Base-by-base conservation (phyloP, 495 filamentous ascomycete species). In the Penicillium canescens region DNA sequence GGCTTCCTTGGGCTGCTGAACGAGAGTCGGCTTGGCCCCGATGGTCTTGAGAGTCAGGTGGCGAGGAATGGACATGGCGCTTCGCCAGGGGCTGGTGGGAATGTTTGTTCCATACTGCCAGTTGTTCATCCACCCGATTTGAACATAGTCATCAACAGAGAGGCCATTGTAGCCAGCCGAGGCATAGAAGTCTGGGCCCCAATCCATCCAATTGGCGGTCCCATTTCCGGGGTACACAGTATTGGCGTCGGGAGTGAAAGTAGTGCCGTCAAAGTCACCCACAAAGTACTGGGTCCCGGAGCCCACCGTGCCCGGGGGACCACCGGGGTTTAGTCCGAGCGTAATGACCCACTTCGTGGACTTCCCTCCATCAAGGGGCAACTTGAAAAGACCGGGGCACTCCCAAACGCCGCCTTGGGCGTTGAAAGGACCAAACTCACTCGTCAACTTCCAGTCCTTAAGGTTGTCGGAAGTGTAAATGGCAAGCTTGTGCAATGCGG, bases 41-140 rank as follows among this genome's bases (percentile, higher is more conserved):
- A 67, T 52, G 7, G 59, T 71, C 47, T 59, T 53, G 4, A 71
- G 57, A 6, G 59, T 42, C 65, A 77, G 46, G 62, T 68, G 13
- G 20, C 80, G 68, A 11, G 80, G 78, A 5, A 81, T 54, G 18
- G 70, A 63, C 80, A 82, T 82, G 7, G 72, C 56, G 3, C 74
- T 76, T 9, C 82, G 72, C 75, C 77, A 86, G 13, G 73, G 67
- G 55, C 76, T 69, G 3, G 67, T 67, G 1, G 70, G 71, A 12
- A 67, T 65, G 2, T 38, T 43, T 1, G 23, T 23, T 0, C 43
- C 69, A 52, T 85, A 86, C 56, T 86, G 77, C 82, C 82, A 85
- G 54, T 86, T 86, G 42, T 72, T 80, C 50, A 82, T 81, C 82
- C 82, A 86, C 5, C 72, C 77, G 35, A 86, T 72, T 28, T 78